These are phyloP conservation scores for Tricholoma hemisulphureum DNA, from an alignment of 768 basidiomycete genomes.

Conservation along the genomic window DNA sequence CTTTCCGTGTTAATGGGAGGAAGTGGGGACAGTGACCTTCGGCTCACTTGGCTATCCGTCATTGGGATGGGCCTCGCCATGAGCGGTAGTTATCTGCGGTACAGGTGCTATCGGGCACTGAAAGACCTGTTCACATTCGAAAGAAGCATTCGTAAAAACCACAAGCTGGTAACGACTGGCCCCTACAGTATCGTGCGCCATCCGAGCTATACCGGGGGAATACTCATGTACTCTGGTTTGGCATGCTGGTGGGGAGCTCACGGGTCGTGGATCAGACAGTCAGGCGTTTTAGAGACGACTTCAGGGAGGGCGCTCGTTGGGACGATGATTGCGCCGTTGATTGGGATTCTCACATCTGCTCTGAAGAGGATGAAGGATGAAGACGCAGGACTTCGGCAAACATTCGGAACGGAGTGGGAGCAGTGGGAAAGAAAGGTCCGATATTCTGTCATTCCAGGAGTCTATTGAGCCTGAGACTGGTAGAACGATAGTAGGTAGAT, in stretches of 20 bases:
- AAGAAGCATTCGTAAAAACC: constrained; percentile 32
- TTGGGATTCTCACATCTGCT: too few species aligned
- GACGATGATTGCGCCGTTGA: not conserved
- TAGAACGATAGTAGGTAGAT: too few species aligned
- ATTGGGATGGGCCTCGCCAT: constrained; percentile 25
- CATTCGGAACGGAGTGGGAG: too few species aligned
- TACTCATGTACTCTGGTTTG: not conserved
- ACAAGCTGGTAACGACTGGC: constrained; percentile 37
- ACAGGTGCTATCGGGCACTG: constrained; percentile 36
- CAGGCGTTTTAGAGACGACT: not conserved
- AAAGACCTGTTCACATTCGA: constrained; percentile 41
- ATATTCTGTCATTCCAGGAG: too few species aligned
- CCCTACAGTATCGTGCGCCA: constrained; percentile 43
- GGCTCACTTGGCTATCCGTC: constrained; percentile 27
- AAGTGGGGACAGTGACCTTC: not conserved
- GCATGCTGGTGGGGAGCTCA: not conserved
- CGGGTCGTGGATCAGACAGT: not conserved
- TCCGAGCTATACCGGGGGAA: constrained; percentile 30
- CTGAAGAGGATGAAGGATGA: not conserved
- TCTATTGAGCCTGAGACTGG: too few species aligned
- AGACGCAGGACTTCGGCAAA: too few species aligned
- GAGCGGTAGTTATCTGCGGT: constrained; percentile 32
- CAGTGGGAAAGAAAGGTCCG: too few species aligned
- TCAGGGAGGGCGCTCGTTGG: not conserved
- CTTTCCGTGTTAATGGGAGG: not conserved